Evolutionary conservation across 306 rosid species (phyloP).

Genomic region (Malus orientalis): DNA sequence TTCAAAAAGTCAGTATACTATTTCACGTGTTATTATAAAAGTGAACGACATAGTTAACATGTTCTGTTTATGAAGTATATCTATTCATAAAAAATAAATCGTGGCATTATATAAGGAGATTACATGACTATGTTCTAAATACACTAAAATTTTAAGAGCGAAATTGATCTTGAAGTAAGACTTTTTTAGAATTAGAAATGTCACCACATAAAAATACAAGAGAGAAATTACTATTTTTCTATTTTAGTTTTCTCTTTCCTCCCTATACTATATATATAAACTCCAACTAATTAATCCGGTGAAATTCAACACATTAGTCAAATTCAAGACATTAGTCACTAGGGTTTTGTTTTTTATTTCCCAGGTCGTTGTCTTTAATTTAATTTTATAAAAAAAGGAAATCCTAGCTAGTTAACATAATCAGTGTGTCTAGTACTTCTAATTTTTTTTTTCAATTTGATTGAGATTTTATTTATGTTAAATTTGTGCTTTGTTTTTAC

Average conservation of each 20-base stretch:
- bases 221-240: too few relatives aligned
- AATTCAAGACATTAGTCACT: not conserved
- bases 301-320: not conserved
- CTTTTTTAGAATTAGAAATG: too few relatives aligned
- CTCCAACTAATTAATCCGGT: conserved; percentile 4
- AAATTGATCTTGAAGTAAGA: not conserved
- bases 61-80: too few relatives aligned
- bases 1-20: too few relatives aligned
- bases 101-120: too few relatives aligned
- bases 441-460: not conserved
- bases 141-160: too few relatives aligned
- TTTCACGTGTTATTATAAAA: too few relatives aligned
- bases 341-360: not conserved
- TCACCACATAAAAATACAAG: too few relatives aligned
- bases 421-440: too few relatives aligned
- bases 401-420: not conserved
- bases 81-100: too few relatives aligned
- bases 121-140: too few relatives aligned
- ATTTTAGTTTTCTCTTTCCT: not conserved
- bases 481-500: not conserved
- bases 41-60: too few relatives aligned
- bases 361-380: not conserved
- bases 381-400: not conserved
- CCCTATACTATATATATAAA: not conserved
- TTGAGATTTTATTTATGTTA: not conserved